phyloP scores from a whole-genome alignment of 495 filamentous ascomycete genomes.

The Aspergillus egyptiacus region DNA sequence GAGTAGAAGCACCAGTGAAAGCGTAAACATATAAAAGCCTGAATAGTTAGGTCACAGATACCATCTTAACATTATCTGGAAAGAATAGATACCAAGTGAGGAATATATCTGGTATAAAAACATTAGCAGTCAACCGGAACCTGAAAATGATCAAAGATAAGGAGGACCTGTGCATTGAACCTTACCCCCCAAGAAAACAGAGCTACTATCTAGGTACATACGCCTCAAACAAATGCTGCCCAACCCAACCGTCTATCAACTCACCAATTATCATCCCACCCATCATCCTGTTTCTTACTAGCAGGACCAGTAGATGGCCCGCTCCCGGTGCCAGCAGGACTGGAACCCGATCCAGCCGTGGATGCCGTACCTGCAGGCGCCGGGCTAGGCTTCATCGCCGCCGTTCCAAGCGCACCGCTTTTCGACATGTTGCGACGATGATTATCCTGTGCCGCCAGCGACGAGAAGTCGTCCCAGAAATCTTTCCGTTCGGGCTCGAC shows the following conservation, averaged over 20 bases:
- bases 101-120: too few relatives aligned
- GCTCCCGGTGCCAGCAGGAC: conserved; percentile 34
- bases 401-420: conserved; percentile 59
- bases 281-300: conserved; percentile 34
- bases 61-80: too few relatives aligned
- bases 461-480: conserved; percentile 81
- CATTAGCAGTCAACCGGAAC: too few relatives aligned
- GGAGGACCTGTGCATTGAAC: too few relatives aligned
- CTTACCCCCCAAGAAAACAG: background rate
- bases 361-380: conserved; percentile 25
- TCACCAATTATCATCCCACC: conserved; percentile 67
- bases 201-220: conserved; percentile 1
- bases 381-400: conserved; percentile 59
- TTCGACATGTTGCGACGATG: conserved; percentile 28
- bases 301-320: conserved; percentile 22
- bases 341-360: conserved; percentile 20
- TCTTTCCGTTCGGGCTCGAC: conserved; percentile 63
- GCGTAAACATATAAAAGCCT: too few relatives aligned
- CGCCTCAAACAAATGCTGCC: background rate
- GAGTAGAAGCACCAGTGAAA: too few relatives aligned
- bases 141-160: too few relatives aligned
- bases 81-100: too few relatives aligned
- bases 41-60: too few relatives aligned
- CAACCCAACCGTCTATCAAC: background rate
- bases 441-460: conserved; percentile 51